Evolutionary conservation across 805 yeast genomes (phyloP).

Genomic region (Monosporozyma yasuniensis): DNA sequence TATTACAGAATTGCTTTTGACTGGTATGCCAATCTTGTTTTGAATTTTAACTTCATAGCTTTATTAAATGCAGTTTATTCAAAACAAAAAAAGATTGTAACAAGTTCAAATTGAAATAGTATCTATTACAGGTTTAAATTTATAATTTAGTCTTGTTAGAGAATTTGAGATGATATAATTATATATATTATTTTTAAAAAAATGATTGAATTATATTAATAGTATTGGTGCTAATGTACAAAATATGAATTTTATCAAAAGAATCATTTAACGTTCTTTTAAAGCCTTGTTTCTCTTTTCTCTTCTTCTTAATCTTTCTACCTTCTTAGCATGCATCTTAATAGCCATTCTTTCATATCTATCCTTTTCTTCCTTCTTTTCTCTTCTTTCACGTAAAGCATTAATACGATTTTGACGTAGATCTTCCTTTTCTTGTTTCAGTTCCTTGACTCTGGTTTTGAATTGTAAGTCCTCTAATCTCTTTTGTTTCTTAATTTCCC

Average conservation of each 20-base stretch:
- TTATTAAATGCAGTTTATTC: too few relatives aligned
- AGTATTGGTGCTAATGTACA: neutral
- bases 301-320: slow-evolving; percentile 78
- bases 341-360: slow-evolving; percentile 74
- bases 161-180: neutral
- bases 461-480: slow-evolving; percentile 55
- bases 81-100: too few relatives aligned
- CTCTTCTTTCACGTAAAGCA: slow-evolving; percentile 62
- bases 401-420: slow-evolving; percentile 45
- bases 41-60: too few relatives aligned
- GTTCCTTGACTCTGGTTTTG: slow-evolving; percentile 58
- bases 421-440: slow-evolving; percentile 70
- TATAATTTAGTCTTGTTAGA: neutral
- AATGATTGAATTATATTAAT: neutral
- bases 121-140: neutral
- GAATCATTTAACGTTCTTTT: slow-evolving; percentile 61
- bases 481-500: slow-evolving; percentile 60
- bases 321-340: slow-evolving; percentile 86
- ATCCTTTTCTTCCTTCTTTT: slow-evolving; percentile 79
- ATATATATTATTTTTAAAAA: neutral
- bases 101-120: neutral
- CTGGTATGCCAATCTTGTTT: too few relatives aligned
- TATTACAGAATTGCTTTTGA: too few relatives aligned
- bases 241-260: neutral
- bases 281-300: slow-evolving; percentile 93